These are phyloP conservation scores for Stephania cephalantha DNA, from an alignment of 164 flowering plant genomes.

Conservation along the genomic window DNA sequence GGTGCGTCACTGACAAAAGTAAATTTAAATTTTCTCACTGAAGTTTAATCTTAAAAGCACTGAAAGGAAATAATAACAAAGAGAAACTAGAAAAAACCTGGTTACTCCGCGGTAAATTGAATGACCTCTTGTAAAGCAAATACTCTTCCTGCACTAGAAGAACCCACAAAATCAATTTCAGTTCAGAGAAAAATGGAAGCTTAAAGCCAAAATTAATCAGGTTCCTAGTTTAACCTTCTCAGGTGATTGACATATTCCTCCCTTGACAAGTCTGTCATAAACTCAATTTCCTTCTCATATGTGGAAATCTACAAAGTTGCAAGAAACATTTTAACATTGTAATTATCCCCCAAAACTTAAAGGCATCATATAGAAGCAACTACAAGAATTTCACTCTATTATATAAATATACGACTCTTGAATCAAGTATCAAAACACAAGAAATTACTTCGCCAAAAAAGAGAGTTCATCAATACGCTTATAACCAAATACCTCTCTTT, in stretches of 20 bases:
- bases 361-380: neutral
- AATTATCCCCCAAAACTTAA: neutral
- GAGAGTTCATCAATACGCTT: neutral
- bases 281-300: constrained; percentile 23
- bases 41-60: neutral
- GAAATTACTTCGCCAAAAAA: neutral
- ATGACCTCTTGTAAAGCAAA: constrained; percentile 27
- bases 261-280: constrained; percentile 21
- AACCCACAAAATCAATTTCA: neutral
- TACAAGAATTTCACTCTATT: neutral
- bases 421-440: too few relatives aligned
- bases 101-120: constrained; percentile 31
- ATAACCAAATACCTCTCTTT: neutral
- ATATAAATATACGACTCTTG: neutral
- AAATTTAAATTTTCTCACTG: neutral
- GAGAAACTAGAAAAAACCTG: constrained; percentile 15
- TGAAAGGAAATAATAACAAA: neutral
- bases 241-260: constrained; percentile 25
- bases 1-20: neutral
- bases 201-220: neutral
- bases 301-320: constrained; percentile 15
- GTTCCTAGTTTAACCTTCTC: constrained; percentile 16
- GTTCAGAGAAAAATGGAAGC: neutral
- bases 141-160: constrained; percentile 19
- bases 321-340: neutral